Base-by-base conservation (phyloP, 768 basidiomycete species). In the Cystobasidium tubakii region DNA sequence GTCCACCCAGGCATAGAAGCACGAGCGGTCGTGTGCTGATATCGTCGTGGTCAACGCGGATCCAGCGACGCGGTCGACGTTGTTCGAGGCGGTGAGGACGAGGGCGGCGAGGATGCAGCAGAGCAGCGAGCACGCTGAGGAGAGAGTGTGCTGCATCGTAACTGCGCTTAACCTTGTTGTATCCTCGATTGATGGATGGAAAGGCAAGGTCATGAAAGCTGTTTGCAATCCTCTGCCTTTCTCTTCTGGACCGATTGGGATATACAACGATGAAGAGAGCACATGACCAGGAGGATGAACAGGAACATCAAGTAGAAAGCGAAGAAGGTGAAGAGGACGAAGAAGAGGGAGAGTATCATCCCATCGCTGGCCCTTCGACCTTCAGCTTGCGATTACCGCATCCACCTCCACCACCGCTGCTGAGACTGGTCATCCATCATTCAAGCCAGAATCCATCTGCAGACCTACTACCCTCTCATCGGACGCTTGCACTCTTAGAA, bases 1-100 rank as follows among this genome's bases (percentile, higher is more conserved):
- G 84, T 99, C 96, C 25, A 95, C 94, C 80, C 94, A 91, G 6
- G 92, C 91, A 78, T 90, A 97, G 82, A 96, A 98, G 82, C 96
- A 99, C 10, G 80, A 80, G 60, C 82, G 77, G 74, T 83, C 82
- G 73, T 81, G 81, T 2, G 82, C 78, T 44, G 74, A 65, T 60
- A 80, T 76, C 25, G 78, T 79, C 12, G 91, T 93, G 9, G 92
- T 92, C 46, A 95, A 82, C 0, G 92, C 90, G 0, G 89, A 86
- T 15, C 86, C 87, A 1, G 72, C 27, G 25, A 72, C 64, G 53
- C 53, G 64, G 39, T 50, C 64, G 34, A 44, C 23, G 31, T 62
- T 23, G 12, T 29, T 46, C 19, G 44, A 23, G 9, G n/a, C 21
- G 1, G 62, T 21, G 17, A 42, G 13, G 62, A 43, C 25, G 33